Evolutionary conservation across 805 yeast genomes (phyloP).

Genomic region (Yamadazyma nakazawae): DNA sequence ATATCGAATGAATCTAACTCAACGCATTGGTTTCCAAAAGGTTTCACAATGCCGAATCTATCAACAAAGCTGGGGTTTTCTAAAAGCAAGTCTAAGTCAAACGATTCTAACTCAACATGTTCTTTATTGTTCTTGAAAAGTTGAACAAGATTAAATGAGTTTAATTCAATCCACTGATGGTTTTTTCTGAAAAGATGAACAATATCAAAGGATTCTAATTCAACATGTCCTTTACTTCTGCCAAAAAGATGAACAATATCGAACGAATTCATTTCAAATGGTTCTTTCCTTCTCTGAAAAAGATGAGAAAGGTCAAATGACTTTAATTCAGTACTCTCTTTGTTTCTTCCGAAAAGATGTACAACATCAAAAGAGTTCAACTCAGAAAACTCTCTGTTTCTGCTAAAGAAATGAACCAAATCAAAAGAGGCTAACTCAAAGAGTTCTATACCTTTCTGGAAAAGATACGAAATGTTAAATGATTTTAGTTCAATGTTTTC

Average conservation of each 20-base stretch:
- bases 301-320: neutral
- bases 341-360: neutral
- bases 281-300: no score
- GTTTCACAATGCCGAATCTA: neutral
- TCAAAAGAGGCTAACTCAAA: neutral
- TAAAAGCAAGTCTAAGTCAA: neutral
- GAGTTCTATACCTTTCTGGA: neutral
- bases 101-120: neutral
- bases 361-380: no score
- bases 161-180: neutral
- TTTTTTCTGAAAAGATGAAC: neutral
- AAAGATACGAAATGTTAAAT: neutral
- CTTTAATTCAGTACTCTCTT: neutral
- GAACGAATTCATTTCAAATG: neutral
- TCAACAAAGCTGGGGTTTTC: no score
- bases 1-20: neutral
- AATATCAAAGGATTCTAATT: neutral
- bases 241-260: neutral
- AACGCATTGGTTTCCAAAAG: neutral
- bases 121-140: neutral
- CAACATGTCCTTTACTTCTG: neutral
- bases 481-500: neutral
- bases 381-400: no score
- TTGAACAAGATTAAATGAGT: neutral
- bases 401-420: no score